Conservation (phyloP, 1,139 yeast species). For the Debaryomyces singareniensis region DNA sequence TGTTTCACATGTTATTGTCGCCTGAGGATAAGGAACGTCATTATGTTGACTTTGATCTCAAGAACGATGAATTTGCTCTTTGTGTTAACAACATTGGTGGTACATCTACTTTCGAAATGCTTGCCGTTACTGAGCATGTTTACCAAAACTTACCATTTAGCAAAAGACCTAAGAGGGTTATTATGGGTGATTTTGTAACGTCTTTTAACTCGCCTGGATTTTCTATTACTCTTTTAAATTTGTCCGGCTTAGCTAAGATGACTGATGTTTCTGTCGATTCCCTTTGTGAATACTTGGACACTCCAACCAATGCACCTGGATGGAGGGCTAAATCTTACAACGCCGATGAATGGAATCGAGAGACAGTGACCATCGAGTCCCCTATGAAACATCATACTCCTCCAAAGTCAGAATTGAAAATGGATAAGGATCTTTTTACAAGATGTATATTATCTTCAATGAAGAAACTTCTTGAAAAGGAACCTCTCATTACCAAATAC, state of each 20-base stretch:
- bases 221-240: constrained; percentile 70
- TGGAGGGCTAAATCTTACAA: constrained; percentile 53
- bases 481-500: constrained; percentile 76
- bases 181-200: constrained; percentile 73
- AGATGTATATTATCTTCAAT: constrained; percentile 44
- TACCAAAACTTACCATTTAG: constrained; percentile 43
- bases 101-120: constrained; percentile 68
- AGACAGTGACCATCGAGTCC: constrained; percentile 17
- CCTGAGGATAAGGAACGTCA: constrained; percentile 59
- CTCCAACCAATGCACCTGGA: constrained; percentile 73
- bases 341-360: constrained; percentile 18
- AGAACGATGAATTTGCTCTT: constrained; percentile 59
- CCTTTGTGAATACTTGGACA: constrained; percentile 49
- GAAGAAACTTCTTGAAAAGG: constrained; percentile 43
- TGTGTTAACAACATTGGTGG: constrained; percentile 82
- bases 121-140: constrained; percentile 53
- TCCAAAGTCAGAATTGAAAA: constrained; percentile 28
- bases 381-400: constrained; percentile 21
- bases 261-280: constrained; percentile 19
- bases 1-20: constrained; percentile 49
- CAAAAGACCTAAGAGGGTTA: constrained; percentile 53
- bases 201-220: constrained; percentile 91
- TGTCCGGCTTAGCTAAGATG: constrained; percentile 35
- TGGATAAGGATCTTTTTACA: constrained; percentile 36
- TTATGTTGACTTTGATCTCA: constrained; percentile 54